These are phyloP conservation scores for Penicillium sp. DNA, from an alignment of 2,329 filamentous ascomycete genomes.

Conservation along the genomic window DNA sequence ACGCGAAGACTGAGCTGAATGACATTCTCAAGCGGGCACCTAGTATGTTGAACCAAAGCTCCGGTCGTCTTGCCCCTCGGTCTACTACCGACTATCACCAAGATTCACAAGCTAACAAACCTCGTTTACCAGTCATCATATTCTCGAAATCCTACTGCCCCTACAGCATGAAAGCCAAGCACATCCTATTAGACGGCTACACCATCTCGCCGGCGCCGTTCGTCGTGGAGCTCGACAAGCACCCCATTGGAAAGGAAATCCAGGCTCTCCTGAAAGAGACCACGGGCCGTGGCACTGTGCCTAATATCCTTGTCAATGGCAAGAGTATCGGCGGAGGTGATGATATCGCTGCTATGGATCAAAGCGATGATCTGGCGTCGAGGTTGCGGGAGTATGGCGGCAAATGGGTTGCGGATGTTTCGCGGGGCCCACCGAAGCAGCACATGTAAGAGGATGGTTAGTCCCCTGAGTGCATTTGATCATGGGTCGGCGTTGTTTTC, in stretches of 20 bases:
- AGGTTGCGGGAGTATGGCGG: constrained; percentile 74
- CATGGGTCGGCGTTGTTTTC: neutral
- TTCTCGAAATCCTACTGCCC: constrained; percentile 96
- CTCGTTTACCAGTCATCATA: constrained; percentile 68
- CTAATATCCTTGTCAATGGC: constrained; percentile 86
- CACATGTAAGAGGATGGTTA: neutral
- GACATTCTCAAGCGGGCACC: constrained; percentile 79
- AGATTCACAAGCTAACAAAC: neutral
- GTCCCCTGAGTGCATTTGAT: neutral
- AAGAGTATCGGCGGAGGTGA: constrained; percentile 89
- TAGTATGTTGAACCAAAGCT: constrained; percentile 56
- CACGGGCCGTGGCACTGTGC: constrained; percentile 82
- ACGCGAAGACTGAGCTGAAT: constrained; percentile 66
- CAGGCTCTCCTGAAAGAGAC: constrained; percentile 70
- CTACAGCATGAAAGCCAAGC: constrained; percentile 80
- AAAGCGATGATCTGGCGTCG: constrained; percentile 63
- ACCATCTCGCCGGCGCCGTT: constrained; percentile 76
- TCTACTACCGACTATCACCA: neutral
- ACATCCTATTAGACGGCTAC: constrained; percentile 80
- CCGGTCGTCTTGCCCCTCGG: neutral
- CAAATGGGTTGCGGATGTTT: constrained; percentile 56
- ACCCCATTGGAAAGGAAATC: constrained; percentile 69
- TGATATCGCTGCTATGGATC: constrained; percentile 73
- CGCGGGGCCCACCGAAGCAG: constrained; percentile 5
- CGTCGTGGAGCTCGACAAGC: constrained; percentile 86